Conservation (phyloP, 345 rosid genomes). For the Iberis pinnata region DNA sequence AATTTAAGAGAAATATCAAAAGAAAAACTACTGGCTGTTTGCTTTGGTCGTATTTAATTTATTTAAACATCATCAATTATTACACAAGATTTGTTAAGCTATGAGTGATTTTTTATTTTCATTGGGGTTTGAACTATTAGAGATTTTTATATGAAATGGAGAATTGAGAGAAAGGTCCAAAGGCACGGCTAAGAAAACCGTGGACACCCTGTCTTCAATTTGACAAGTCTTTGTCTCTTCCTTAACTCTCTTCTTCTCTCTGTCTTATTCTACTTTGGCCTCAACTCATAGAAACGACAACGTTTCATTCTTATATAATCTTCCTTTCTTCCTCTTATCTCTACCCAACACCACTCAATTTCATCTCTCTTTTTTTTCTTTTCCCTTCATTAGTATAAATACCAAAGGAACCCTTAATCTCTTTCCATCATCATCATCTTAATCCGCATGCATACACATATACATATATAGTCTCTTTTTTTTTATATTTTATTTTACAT, state of each 20-base stretch:
- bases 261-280: conserved; percentile 21
- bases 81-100: neutral
- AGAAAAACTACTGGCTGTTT: no score
- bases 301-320: conserved; percentile 24
- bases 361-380: conserved; percentile 15
- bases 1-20: no score
- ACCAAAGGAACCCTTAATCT: conserved; percentile 25
- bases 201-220: conserved; percentile 45
- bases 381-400: conserved; percentile 28
- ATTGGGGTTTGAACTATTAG: no score
- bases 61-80: neutral
- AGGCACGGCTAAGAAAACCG: conserved; percentile 43
- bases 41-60: conserved; percentile 3
- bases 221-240: conserved; percentile 68
- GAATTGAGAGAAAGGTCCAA: conserved; percentile 43
- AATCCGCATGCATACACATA: conserved; percentile 27
- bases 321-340: conserved; percentile 33
- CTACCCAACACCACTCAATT: conserved; percentile 32
- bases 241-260: conserved; percentile 30
- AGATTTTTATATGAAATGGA: neutral
- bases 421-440: conserved; percentile 19
- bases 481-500: conserved; percentile 16
- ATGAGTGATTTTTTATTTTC: no score
- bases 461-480: conserved; percentile 11
- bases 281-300: conserved; percentile 18